These are phyloP conservation scores for Asterionellopsis glacialis DNA, from an alignment of 108 stramenopile genomes.

Conservation along the genomic window DNA sequence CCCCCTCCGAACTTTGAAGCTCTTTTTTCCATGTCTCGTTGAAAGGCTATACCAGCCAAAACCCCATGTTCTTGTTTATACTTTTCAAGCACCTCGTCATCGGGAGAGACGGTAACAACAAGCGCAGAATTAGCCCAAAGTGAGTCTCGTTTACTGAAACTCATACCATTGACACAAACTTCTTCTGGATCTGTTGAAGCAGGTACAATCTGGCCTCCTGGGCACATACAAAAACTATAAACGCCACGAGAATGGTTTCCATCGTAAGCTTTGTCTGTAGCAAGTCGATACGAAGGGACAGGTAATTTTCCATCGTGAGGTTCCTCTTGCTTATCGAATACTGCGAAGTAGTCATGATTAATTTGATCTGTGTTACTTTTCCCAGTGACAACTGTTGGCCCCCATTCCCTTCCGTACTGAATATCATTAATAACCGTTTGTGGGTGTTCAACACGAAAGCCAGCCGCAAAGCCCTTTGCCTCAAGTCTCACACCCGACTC, in stretches of 20 bases:
- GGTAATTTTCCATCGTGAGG: conserved; percentile 57
- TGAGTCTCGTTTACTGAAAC: conserved; percentile 83
- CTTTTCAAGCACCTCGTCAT: conserved; percentile 71
- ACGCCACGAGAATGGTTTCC: conserved; percentile 54
- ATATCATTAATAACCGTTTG: conserved; percentile 82
- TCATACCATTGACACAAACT: conserved; percentile 96
- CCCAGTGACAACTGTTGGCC: conserved; percentile 58
- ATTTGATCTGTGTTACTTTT: conserved; percentile 57
- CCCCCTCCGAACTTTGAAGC: conserved; percentile 82
- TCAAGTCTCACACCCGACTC: conserved; percentile 63
- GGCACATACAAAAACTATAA: conserved; percentile 63
- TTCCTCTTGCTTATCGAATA: conserved; percentile 1
- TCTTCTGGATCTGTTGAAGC: conserved; percentile 79
- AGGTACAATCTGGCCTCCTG: conserved; percentile 91
- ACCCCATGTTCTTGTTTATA: conserved; percentile 62
- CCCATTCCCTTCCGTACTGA: conserved; percentile 86
- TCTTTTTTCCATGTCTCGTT: conserved; percentile 82
- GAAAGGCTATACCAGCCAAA: conserved; percentile 75
- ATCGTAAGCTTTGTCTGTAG: conserved; percentile 77
- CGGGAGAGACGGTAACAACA: conserved; percentile 83
- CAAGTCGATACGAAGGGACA: conserved; percentile 86
- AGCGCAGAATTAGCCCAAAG: conserved; percentile 90
- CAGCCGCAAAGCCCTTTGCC: conserved; percentile 93
- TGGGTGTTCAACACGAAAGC: conserved; percentile 94
- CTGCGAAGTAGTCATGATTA: conserved; percentile 51